Evolutionary conservation across 331 rosid species (phyloP), one percentile per base, ranked within the genome.

Genomic region (Quercus phellos): DNA sequence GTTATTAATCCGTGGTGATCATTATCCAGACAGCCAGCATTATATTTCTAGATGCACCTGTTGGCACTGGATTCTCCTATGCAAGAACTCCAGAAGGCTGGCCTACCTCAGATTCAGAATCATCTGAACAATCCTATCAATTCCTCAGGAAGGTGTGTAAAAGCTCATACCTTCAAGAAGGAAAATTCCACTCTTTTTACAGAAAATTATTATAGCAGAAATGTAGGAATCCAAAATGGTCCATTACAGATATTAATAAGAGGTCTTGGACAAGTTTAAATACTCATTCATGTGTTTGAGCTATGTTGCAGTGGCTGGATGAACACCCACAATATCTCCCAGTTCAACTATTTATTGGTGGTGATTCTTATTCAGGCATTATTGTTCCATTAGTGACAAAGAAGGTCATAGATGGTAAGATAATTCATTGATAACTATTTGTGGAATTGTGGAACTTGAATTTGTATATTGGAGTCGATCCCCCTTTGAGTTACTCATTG

Each of bases 51-150:
- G 82, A 73, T 54, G 61, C 82, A 26, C 82, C 78, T 0, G 82
- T 79, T 29, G 82, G 78, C 6, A 79, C 78, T 26, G 78, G 78
- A 27, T 79, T 79, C 60, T 79, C 82, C 9, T 79, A 73, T 24
- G 50, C 78, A n/a, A 34, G 9, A 64, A 79, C 79, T n/a, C 27
- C 34, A 6, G 24, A 32, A 46, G 79, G 72, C 16, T 76, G 79
- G 73, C 32, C 38, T 3, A 13, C 18, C 60, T 76, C 73, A 21
- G 75, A 77, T 27, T 35, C 70, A 5, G 21, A 24, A 34, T 73
- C 78, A 22, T 51, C 51, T 0, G 21, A 68, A 30, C 82, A 79
- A 26, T 42, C 82, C 32, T 27, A 79, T 24, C 68, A 51, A 11
- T 79, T 63, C 64, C 74, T 73, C 24, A 22, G 74, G 74, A 79